Evolutionary conservation across 805 yeast genomes (phyloP).

Genomic region (Sugiyamaella qingdaonensis): DNA sequence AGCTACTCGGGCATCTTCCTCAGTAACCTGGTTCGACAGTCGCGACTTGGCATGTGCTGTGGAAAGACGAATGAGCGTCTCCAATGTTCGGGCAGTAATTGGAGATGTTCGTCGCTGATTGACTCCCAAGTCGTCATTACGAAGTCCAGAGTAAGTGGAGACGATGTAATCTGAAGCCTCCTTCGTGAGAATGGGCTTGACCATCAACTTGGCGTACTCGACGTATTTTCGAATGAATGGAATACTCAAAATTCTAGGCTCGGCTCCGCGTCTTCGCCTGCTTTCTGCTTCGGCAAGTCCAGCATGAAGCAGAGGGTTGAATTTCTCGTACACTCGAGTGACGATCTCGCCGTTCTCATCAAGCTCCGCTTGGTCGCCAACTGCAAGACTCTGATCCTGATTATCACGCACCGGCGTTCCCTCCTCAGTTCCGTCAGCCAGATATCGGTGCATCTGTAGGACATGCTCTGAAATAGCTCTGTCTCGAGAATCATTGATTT

Average conservation of each 20-base stretch:
- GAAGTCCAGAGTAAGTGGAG: constrained; percentile 68
- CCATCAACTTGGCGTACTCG: constrained; percentile 88
- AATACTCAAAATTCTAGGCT: constrained; percentile 58
- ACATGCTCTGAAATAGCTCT: constrained; percentile 91
- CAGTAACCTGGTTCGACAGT: constrained; percentile 67
- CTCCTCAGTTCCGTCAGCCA: constrained; percentile 82
- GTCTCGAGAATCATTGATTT: constrained; percentile 78
- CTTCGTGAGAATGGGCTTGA: constrained; percentile 72
- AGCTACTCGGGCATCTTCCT: constrained; percentile 79
- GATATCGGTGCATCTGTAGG: constrained; percentile 82
- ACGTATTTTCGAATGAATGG: constrained; percentile 87
- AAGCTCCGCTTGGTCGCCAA: constrained; percentile 61
- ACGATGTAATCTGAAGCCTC: constrained; percentile 80
- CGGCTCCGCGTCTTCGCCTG: constrained; percentile 24
- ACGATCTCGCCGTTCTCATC: constrained; percentile 46
- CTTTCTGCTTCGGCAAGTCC: constrained; percentile 51
- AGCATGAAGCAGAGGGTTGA: constrained; percentile 75
- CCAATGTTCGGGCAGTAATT: constrained; percentile 96
- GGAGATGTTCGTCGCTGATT: constrained; percentile 71
- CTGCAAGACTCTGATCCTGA: constrained; percentile 62
- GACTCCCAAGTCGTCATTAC: constrained; percentile 59
- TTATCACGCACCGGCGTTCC: constrained; percentile 92
- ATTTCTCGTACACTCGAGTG: constrained; percentile 68
- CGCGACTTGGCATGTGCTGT: constrained; percentile 98
- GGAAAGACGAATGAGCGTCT: constrained; percentile 87